phyloP scores from a whole-genome alignment of 257 asterid genomes.

The Solanum paucissectum region DNA sequence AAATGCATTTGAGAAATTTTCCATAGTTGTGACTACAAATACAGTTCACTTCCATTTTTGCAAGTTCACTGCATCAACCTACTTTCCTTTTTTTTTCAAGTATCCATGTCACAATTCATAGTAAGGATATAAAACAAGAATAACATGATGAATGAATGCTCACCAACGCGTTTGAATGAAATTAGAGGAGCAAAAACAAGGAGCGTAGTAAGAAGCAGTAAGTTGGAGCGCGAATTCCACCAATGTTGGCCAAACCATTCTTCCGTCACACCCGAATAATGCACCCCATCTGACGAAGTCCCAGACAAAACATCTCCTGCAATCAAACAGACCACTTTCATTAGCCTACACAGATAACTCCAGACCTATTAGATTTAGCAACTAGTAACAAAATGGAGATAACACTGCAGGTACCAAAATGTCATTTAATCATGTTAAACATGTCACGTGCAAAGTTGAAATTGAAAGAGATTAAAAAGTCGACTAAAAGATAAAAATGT shows the following conservation, averaged over 20 bases:
- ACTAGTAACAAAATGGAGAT: not conserved
- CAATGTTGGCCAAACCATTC: conserved; percentile 88
- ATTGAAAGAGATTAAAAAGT: not conserved
- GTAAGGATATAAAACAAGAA: not conserved
- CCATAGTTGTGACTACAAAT: not conserved
- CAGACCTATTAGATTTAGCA: not conserved
- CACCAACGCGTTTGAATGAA: conserved; percentile 81
- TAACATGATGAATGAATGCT: conserved; percentile 9
- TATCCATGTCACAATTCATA: not conserved
- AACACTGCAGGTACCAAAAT: not conserved
- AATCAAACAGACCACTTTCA: conserved; percentile 7
- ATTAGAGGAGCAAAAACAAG: conserved; percentile 59
- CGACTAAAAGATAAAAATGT: not conserved
- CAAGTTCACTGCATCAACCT: not conserved
- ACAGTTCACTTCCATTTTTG: not conserved
- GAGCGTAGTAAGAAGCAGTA: conserved; percentile 51
- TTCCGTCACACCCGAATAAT: conserved; percentile 69
- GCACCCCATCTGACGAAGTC: conserved; percentile 69
- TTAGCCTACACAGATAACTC: not conserved
- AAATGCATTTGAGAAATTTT: not conserved
- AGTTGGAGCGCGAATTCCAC: conserved; percentile 69
- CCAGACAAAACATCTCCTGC: conserved; percentile 88
- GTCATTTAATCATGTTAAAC: not conserved
- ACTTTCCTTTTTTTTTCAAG: not conserved
- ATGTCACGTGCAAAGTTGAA: not conserved